Base-by-base conservation (phyloP, 768 basidiomycete species). In the Dendrothele bispora region DNA sequence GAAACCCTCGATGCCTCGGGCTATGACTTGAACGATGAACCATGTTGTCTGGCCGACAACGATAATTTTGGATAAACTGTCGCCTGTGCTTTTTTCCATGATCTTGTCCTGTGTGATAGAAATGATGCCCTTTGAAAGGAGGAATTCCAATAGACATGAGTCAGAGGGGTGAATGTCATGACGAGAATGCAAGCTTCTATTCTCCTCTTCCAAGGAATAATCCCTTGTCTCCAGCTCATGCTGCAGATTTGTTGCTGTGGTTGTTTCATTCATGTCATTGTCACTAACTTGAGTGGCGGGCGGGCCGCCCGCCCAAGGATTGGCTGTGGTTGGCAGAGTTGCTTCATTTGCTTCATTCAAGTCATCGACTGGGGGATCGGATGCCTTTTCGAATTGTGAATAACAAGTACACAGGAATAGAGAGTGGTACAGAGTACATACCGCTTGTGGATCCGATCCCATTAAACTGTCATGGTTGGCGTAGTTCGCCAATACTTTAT, bases 21-120 rank as follows among this genome's bases (percentile, higher is more conserved):
- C 55, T 22, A 53, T 34, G 21, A 39, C 46, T 39, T 55, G 48
- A 17, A 46, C 24, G 20, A 55, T 27, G 15, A 55, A 51, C 54
- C 54, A 55, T 5, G 40, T 20, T 14, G 48, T 50, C 41, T 55
- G 55, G n/a, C 34, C 37, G 6, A 56, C n/a, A 3, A 39, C 46
- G 12, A 49, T 15, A n/a, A 38, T 2, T 18, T 42, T 49, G 12
- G 34, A 5, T 22, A 53, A 22, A 24, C 24, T 35, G 48, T 56
- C 47, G 39, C 55, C 27, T 53, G 22, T 47, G 46, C 47, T 35
- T 18, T 22, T 30, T 30, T 46, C 44, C 32, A 18, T 51, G 44
- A 32, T 46, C 36, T 28, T 28, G 21, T 21, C 39, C 48, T 30
- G 41, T 14, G 15, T 5, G 22, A 38, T 46, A 8, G 20, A 10